Evolutionary conservation across 306 rosid genomes (phyloP), one percentile per base, ranked within the genome.

Genomic region (Gillenia trifoliata): DNA sequence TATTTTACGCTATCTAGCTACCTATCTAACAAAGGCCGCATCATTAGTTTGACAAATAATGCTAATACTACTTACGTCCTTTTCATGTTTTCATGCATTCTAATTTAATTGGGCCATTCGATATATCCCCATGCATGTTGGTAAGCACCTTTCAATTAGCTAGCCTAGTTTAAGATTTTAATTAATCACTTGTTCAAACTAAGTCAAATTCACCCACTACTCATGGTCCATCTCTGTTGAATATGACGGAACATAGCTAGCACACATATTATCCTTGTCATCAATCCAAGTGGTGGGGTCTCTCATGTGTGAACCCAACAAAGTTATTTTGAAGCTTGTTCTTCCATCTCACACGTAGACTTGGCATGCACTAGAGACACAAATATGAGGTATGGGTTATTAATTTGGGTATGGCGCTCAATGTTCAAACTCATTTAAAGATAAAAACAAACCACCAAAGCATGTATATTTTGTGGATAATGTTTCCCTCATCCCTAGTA

Each of bases 321-420:
- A 13, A 50, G 26, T 25, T 47, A 22, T 33, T 57, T 60, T 60
- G 70, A 64, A 55, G 57, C 12, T 77, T 59, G 40, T 68, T 67
- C 63, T 54, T 40, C 71, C 55, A 41, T 17, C 54, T 66, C n/a
- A 62, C 66, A 30, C 66, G 66, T 62, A 62, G 22, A 62, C 66
- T 6, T 62, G 40, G 66, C 40, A 62, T 16, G 66, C 66, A 30
- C 22, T 2, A 30, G 23, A 30, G 66, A 64, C 45, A 63, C 68
- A 3, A 1, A 9, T 63, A 19, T 63, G 43, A 20, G 2, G 68
- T 9, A 33, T 33, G 45, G 68, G 45, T 19, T 15, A 15, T n/a
- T n/a, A n/a, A n/a, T 33, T 64, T 33, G 45, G 45, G 26, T 31
- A 29, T 29, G 36, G 23, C 17, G n/a, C 4, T 29, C 66, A 61